Evolutionary conservation across 129 eudicot species (phyloP).

Genomic region (Centaurea solstitialis): DNA sequence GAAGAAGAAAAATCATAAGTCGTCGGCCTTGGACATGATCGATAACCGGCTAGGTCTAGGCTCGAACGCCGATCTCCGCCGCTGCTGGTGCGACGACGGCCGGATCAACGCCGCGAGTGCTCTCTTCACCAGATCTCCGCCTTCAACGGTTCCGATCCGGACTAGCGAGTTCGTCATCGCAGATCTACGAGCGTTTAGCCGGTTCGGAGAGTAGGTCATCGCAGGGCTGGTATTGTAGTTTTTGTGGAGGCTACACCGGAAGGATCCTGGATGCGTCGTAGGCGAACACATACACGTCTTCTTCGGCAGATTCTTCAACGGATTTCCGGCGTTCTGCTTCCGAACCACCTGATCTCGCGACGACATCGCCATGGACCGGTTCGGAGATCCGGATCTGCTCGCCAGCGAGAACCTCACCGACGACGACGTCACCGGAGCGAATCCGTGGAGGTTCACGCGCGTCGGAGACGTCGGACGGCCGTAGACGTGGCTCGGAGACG

Average conservation of each 20-base stretch:
- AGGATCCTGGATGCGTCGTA: conserved; percentile 95
- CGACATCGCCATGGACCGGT: conserved; percentile 59
- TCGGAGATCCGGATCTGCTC: conserved; percentile 66
- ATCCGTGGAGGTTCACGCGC: conserved; percentile 71
- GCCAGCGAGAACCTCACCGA: conserved; percentile 69
- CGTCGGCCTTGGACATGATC: conserved; percentile 74
- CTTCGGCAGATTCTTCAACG: conserved; percentile 49
- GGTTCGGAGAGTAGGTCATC: conserved; percentile 58
- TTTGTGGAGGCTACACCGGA: conserved; percentile 77
- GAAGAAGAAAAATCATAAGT: conserved; percentile 20
- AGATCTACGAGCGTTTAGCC: conserved; percentile 77
- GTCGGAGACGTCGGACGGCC: conserved; percentile 73
- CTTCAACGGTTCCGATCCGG: conserved; percentile 92
- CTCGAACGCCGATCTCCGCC: conserved; percentile 70
- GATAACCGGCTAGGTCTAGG: conserved; percentile 83
- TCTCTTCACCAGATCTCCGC: conserved; percentile 90
- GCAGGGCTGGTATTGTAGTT: conserved; percentile 37
- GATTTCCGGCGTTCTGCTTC: conserved; percentile 42
- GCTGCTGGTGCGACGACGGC: conserved; percentile 87
- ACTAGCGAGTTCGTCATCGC: conserved; percentile 98
- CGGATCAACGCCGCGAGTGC: conserved; percentile 91
- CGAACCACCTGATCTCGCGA: conserved; percentile 61
- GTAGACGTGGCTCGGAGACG: conserved; percentile 43
- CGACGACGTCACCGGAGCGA: conserved; percentile 56
- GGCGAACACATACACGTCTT: conserved; percentile 94